phyloP scores from a whole-genome alignment of 495 filamentous ascomycete genomes.

The Wilcoxina mikolae region DNA sequence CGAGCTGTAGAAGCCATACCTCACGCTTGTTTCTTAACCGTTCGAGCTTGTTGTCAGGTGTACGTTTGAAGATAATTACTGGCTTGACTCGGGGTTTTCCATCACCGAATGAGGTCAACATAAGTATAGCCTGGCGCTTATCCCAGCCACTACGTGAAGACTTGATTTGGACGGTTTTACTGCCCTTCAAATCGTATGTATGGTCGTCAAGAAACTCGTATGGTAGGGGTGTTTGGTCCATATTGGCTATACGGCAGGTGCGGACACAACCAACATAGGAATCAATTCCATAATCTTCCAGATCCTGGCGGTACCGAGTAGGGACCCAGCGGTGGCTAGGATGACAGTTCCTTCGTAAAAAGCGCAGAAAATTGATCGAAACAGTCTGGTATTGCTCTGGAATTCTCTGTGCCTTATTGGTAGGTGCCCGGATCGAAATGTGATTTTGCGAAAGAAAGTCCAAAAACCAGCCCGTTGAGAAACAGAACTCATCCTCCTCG shows the following conservation, averaged over 20 bases:
- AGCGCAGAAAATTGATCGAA: background rate
- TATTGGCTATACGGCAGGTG: too few species aligned
- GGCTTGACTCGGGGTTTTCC: background rate
- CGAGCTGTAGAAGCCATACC: background rate
- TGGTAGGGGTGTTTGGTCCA: constrained; percentile 7
- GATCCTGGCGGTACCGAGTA: too few species aligned
- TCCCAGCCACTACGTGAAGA: background rate
- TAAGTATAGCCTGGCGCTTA: background rate
- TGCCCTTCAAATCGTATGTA: background rate
- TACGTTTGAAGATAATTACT: background rate
- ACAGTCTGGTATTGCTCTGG: background rate
- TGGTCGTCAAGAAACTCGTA: constrained; percentile 2
- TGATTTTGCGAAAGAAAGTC: background rate
- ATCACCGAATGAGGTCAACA: constrained; percentile 5
- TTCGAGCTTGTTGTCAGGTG: background rate
- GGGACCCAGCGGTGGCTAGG: background rate
- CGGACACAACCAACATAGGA: too few species aligned
- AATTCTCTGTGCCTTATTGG: background rate
- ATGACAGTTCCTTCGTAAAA: background rate
- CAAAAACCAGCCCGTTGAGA: background rate
- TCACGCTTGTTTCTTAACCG: background rate
- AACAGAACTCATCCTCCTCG: background rate
- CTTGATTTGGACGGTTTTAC: background rate
- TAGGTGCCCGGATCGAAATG: background rate
- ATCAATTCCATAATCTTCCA: too few species aligned